These are phyloP conservation scores for Leccinum longicurvipes DNA, from an alignment of 768 basidiomycete genomes.

Conservation along the genomic window DNA sequence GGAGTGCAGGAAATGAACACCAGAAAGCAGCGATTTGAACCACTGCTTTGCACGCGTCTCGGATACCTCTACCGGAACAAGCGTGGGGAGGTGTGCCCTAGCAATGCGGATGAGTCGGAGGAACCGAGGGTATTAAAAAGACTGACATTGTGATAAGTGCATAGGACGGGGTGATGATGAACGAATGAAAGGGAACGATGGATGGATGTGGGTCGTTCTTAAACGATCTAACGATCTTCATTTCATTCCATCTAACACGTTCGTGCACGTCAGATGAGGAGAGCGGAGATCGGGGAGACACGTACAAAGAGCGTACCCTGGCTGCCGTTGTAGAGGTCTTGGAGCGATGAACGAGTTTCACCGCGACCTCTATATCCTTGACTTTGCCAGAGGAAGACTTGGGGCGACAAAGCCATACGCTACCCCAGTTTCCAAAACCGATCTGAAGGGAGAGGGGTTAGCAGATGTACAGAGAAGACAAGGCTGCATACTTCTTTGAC, in stretches of 20 bases:
- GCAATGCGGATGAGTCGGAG: conserved; percentile 7
- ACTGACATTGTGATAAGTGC: conserved; percentile 91
- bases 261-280: neutral
- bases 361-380: conserved; percentile 63
- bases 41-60: conserved; percentile 75
- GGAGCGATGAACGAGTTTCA: conserved; percentile 87
- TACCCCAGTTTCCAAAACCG: conserved; percentile 92
- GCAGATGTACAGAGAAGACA: neutral
- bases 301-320: conserved; percentile 83
- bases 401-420: conserved; percentile 76
- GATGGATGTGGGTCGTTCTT: conserved; percentile 86
- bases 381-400: conserved; percentile 46
- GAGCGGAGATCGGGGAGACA: conserved; percentile 9
- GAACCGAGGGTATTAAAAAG: conserved; percentile 1
- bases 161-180: conserved; percentile 89
- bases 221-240: conserved; percentile 89
- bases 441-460: conserved; percentile 45
- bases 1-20: conserved; percentile 77
- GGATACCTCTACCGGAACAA: conserved; percentile 84
- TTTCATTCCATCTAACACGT: conserved; percentile 85
- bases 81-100: conserved; percentile 85
- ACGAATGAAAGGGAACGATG: conserved; percentile 89
- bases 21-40: conserved; percentile 81
- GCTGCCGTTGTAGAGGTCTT: conserved; percentile 85
- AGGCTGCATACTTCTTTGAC: conserved; percentile 59